Evolutionary conservation across 2,329 filamentous ascomycete species (phyloP), one percentile per base, ranked within the genome.

Genomic region (Colletotrichum melonis): DNA sequence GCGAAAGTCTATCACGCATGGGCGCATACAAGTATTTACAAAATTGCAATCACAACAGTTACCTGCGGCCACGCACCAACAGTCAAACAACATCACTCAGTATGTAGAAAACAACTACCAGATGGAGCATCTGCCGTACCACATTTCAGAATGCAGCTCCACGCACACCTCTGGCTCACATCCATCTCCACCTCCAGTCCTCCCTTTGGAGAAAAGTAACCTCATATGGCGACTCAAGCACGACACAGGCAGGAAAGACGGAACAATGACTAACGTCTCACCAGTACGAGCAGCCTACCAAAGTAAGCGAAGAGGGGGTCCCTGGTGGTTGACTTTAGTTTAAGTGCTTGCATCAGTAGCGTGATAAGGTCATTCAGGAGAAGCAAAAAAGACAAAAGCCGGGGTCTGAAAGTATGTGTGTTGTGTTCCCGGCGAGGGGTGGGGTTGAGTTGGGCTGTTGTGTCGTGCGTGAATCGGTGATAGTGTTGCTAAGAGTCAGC

Each of bases 261-360:
- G 14, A 26, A 9, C 24, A 4, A 30, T 55, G n/a, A 69, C 66
- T 55, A 70, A 70, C 30, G 66, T 65, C 59, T 70, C 59, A 52
- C n/a, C 32, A 35, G 30, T 42, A 19, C 38, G 38, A 42, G 0
- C 38, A 14, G 38, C 38, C 38, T 42, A 42, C 14, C 38, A 14
- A 42, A 42, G 38, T 7, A 42, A 42, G 38, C 14, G 5, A 42
- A 42, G 38, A 42, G 38, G 14, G 38, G 14, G 38, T 35, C 11
- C 11, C 32, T 12, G 32, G 11, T 19, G 38, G 14, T 16, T 42
- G 38, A 42, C 14, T 42, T 42, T 65, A 35, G 42, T 49, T n/a
- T 49, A 57, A 73, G 70, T 73, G 70, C 54, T 64, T 70, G 70
- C 66, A 65, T 62, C 46, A 30, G 65, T 72, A 60, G 66, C 32